phyloP scores from a whole-genome alignment of 257 asterid genomes.

The Solanum habrochaites region DNA sequence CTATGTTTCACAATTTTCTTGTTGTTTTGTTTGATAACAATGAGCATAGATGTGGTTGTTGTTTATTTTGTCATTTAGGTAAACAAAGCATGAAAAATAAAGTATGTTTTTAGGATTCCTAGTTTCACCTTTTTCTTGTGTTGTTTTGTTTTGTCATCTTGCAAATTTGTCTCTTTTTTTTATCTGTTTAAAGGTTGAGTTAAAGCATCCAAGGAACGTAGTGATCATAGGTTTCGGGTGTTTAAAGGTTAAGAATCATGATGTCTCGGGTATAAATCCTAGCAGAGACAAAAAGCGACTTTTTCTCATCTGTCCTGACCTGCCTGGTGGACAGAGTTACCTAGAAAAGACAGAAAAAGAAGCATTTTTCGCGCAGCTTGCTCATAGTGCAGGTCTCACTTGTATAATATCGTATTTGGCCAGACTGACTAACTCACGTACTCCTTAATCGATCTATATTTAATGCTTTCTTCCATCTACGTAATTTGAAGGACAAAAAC shows the following conservation, averaged over 20 bases:
- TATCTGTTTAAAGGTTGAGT: not conserved
- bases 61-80: not conserved
- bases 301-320: not conserved
- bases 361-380: not conserved
- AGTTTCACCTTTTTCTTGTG: not conserved
- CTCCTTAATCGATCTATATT: not conserved
- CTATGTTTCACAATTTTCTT: not conserved
- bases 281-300: not conserved
- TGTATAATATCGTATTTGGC: not conserved
- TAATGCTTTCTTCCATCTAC: not conserved
- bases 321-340: not conserved
- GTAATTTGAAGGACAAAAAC: not conserved
- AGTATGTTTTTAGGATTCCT: not conserved
- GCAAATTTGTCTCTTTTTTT: not conserved
- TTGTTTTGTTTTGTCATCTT: not conserved
- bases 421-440: not conserved
- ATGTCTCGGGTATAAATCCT: not conserved
- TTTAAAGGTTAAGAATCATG: not conserved
- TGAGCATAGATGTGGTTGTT: not conserved
- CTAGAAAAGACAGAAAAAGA: not conserved
- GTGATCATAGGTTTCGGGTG: not conserved
- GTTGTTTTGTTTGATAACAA: not conserved
- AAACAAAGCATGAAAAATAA: not conserved
- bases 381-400: not conserved
- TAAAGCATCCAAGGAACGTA: not conserved